These are phyloP conservation scores for Eimeria maxima DNA, from an alignment of 169 alveolate genomes.

Conservation along the genomic window DNA sequence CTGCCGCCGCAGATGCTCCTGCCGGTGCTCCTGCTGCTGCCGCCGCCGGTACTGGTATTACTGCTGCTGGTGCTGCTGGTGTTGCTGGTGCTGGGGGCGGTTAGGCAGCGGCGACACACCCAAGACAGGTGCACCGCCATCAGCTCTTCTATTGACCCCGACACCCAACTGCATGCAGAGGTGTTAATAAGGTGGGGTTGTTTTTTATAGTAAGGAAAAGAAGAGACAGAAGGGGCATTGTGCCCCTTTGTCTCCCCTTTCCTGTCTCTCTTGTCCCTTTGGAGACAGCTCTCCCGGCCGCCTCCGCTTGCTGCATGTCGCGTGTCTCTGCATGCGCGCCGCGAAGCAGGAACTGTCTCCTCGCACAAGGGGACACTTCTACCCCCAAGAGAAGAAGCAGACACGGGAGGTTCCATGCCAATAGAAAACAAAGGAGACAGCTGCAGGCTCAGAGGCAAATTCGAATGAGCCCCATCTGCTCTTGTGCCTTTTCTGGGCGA, in stretches of 20 bases:
- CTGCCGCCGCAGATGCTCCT: not conserved
- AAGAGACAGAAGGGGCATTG: not conserved
- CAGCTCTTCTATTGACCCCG: not conserved
- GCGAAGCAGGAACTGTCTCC: not conserved
- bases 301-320: not conserved
- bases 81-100: constrained; percentile 3
- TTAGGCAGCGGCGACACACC: constrained; percentile 36
- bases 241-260: not conserved
- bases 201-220: not conserved
- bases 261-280: not conserved
- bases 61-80: constrained; percentile 34
- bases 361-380: not conserved
- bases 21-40: not conserved
- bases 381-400: not conserved
- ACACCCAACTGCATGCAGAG: not conserved
- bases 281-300: not conserved
- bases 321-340: not conserved
- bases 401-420: not conserved
- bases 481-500: not conserved
- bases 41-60: not conserved
- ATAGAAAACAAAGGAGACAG: not conserved
- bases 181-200: not conserved
- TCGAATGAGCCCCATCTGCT: not conserved
- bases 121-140: not conserved
- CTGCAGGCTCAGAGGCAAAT: not conserved